Evolutionary conservation across 1,139 yeast genomes (phyloP).

Genomic region (Suhomyces yuchorum): DNA sequence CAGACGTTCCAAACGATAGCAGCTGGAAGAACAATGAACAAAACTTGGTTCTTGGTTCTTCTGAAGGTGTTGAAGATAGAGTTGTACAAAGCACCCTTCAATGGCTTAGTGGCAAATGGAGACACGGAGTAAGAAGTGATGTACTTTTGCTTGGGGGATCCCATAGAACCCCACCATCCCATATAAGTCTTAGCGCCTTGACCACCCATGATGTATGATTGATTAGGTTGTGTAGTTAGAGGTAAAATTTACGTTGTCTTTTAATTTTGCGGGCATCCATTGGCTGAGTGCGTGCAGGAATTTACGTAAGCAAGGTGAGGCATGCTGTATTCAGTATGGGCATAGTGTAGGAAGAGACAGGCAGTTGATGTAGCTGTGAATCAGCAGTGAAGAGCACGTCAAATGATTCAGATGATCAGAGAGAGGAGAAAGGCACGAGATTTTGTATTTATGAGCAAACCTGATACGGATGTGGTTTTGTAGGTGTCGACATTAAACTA

Average conservation of each 20-base stretch:
- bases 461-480: too few relatives aligned
- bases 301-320: constrained; percentile 4
- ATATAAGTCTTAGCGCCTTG: constrained; percentile 76
- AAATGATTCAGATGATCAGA: too few relatives aligned
- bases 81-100: constrained; percentile 82
- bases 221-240: constrained; percentile 4
- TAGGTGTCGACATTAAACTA: too few relatives aligned
- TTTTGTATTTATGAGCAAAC: too few relatives aligned
- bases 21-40: constrained; percentile 78
- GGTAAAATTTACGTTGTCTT: constrained; percentile 12
- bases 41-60: constrained; percentile 85
- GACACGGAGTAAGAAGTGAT: constrained; percentile 86
- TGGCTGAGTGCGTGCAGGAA: constrained; percentile 19
- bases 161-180: constrained; percentile 98
- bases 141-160: constrained; percentile 87
- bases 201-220: constrained; percentile 57
- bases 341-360: too few relatives aligned
- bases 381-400: too few relatives aligned
- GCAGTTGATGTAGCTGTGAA: too few relatives aligned
- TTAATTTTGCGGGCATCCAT: constrained; percentile 14
- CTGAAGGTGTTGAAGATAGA: constrained; percentile 93
- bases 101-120: constrained; percentile 90
- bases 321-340: too few relatives aligned
- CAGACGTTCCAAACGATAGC: constrained; percentile 83
- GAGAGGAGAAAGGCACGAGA: too few relatives aligned